phyloP scores from a whole-genome alignment of 148 eudicot genomes.

The Heliamphora exappendiculata region DNA sequence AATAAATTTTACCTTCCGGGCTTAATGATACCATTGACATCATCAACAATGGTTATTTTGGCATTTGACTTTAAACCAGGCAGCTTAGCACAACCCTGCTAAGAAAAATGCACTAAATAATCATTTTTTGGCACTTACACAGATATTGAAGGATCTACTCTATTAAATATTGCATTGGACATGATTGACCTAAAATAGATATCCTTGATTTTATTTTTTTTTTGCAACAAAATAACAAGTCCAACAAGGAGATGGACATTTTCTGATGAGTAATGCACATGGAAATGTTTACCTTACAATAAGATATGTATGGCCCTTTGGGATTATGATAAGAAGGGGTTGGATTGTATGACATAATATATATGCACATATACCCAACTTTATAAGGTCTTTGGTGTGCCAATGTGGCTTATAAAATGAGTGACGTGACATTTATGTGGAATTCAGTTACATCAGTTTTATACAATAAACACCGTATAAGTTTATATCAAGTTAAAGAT shows the following conservation, averaged over 20 bases:
- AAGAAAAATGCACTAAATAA: conserved; percentile 4
- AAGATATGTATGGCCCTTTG: no score
- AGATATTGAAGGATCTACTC: not conserved
- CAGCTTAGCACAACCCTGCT: conserved; percentile 31
- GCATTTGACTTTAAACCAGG: not conserved
- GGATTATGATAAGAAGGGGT: no score
- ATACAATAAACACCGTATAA: no score
- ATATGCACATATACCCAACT: no score
- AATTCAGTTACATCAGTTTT: no score
- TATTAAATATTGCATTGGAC: not conserved
- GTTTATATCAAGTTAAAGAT: no score
- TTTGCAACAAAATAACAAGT: not conserved
- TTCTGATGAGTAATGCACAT: not conserved
- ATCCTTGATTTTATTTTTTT: not conserved
- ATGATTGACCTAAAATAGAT: not conserved
- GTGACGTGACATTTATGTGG: no score
- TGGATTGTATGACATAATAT: no score
- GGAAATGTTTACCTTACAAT: no score
- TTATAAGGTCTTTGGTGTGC: no score
- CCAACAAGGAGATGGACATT: not conserved
- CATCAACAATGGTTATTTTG: conserved; percentile 43
- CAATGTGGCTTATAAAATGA: no score
- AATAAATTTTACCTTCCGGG: conserved; percentile 59
- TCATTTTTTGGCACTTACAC: not conserved
- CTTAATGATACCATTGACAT: conserved; percentile 57